phyloP scores from a whole-genome alignment of 208 protist species.

The Trypanosoma platydactyli region DNA sequence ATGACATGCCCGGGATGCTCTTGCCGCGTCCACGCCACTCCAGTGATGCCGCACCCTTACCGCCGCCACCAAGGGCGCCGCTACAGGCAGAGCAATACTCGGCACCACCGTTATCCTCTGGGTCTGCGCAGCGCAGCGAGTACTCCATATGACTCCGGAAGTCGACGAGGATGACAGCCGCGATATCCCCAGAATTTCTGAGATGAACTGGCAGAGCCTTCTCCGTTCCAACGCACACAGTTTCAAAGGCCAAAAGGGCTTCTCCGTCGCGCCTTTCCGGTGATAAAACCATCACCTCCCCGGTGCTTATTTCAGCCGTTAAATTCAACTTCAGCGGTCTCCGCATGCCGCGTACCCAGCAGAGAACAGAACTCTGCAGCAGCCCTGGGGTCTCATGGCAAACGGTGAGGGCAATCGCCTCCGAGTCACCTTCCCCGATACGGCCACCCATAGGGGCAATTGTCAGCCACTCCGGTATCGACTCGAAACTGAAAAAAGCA shows the following conservation, averaged over 20 bases:
- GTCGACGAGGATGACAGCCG: slow-evolving; percentile 81
- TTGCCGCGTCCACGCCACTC: slow-evolving; percentile 29
- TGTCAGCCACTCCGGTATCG: slow-evolving; percentile 55
- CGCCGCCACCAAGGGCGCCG: not conserved
- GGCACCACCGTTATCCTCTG: not conserved
- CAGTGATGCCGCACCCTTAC: slow-evolving; percentile 17
- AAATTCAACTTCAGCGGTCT: slow-evolving; percentile 66
- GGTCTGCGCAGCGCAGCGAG: slow-evolving; percentile 23
- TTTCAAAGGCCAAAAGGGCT: slow-evolving; percentile 82
- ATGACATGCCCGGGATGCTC: slow-evolving; percentile 21
- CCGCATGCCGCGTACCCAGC: slow-evolving; percentile 82
- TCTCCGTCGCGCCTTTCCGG: slow-evolving; percentile 58
- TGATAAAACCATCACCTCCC: slow-evolving; percentile 53
- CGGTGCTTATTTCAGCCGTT: slow-evolving; percentile 66
- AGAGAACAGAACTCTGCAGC: slow-evolving; percentile 44
- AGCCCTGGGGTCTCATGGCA: slow-evolving; percentile 31
- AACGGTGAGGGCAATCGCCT: slow-evolving; percentile 77
- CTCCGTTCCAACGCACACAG: slow-evolving; percentile 79
- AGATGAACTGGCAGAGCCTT: slow-evolving; percentile 53
- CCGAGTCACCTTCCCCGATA: slow-evolving; percentile 56
- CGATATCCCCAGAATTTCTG: slow-evolving; percentile 79
- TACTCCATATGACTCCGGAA: slow-evolving; percentile 44
- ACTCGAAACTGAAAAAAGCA: slow-evolving; percentile 80
- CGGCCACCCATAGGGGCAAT: slow-evolving; percentile 69
- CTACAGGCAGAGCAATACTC: slow-evolving; percentile 5